Evolutionary conservation across 495 filamentous ascomycete genomes (phyloP).

Genomic region (Penicillium ucsense): DNA sequence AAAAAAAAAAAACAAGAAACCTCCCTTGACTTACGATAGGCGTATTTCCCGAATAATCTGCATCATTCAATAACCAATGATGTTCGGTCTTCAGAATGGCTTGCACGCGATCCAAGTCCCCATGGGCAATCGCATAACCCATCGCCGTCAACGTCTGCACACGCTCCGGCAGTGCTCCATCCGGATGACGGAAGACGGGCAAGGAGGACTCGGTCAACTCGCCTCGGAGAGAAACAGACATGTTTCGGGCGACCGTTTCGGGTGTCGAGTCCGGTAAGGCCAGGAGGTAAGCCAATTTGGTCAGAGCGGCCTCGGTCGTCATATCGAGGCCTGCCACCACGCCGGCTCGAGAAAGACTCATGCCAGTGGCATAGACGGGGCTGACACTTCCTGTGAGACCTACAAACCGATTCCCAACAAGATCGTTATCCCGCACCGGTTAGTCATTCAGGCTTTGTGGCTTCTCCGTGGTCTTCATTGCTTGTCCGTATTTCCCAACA

Average conservation of each 20-base stretch:
- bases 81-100: constrained; percentile 57
- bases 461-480: too few species aligned
- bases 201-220: constrained; percentile 71
- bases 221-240: constrained; percentile 70
- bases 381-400: constrained; percentile 75
- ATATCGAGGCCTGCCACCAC: constrained; percentile 90
- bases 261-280: constrained; percentile 53
- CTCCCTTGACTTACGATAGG: constrained; percentile 46
- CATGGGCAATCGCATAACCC: constrained; percentile 71
- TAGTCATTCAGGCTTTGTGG: too few species aligned
- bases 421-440: too few species aligned
- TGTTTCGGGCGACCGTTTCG: constrained; percentile 54
- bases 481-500: not conserved
- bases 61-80: constrained; percentile 60
- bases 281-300: constrained; percentile 85
- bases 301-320: constrained; percentile 88
- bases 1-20: not conserved
- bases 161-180: constrained; percentile 37
- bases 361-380: constrained; percentile 86
- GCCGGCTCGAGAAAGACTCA: constrained; percentile 73
- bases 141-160: constrained; percentile 56
- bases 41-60: constrained; percentile 88
- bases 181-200: constrained; percentile 62
- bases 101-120: constrained; percentile 52
- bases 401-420: constrained; percentile 4